A percentile compares a stretch with the other conserved stretches of the same genome.
These are phyloP conservation scores for Biscogniauxia mediterranea DNA, from an alignment of 2,329 filamentous ascomycete genomes.

Conservation along the genomic window DNA sequence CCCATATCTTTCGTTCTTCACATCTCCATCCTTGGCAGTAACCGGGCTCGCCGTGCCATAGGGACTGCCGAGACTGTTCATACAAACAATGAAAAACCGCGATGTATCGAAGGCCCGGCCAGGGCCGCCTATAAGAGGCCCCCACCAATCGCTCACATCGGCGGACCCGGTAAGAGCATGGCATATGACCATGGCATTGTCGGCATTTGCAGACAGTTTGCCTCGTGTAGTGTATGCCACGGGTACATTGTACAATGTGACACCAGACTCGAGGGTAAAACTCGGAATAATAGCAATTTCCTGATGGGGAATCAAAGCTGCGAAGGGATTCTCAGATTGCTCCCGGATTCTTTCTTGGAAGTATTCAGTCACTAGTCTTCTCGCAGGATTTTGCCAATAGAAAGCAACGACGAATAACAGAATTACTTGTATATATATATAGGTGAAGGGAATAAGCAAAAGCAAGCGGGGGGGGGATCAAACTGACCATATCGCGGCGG, in stretches of 20 bases:
- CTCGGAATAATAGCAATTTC: conserved; percentile 81
- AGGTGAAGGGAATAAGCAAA: conserved; percentile 2
- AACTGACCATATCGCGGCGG: conserved; percentile 35
- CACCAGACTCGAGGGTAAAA: conserved; percentile 91
- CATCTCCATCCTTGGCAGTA: conserved; percentile 81
- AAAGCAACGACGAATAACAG: background rate
- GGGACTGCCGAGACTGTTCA: conserved; percentile 82
- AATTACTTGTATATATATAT: background rate
- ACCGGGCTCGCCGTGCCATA: conserved; percentile 87
- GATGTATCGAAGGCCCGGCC: conserved; percentile 79
- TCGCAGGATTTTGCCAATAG: conserved; percentile 1
- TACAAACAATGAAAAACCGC: conserved; percentile 80
- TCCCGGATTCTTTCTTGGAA: conserved; percentile 61
- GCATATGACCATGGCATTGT: conserved; percentile 75
- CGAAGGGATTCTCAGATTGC: conserved; percentile 91
- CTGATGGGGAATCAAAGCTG: conserved; percentile 82
- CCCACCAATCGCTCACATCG: conserved; percentile 88
- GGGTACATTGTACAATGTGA: conserved; percentile 72
- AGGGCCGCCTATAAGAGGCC: conserved; percentile 73
- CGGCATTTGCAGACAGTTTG: conserved; percentile 54
- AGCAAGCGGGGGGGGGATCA: background rate
- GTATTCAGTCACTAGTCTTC: conserved; percentile 59
- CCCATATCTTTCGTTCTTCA: conserved; percentile 74
- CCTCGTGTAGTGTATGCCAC: conserved; percentile 67
- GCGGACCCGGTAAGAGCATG: conserved; percentile 84